A percentile compares a stretch with the other conserved stretches of the same genome.
Conservation (phyloP, 345 rosid species). For the Streptanthus diversifolius region DNA sequence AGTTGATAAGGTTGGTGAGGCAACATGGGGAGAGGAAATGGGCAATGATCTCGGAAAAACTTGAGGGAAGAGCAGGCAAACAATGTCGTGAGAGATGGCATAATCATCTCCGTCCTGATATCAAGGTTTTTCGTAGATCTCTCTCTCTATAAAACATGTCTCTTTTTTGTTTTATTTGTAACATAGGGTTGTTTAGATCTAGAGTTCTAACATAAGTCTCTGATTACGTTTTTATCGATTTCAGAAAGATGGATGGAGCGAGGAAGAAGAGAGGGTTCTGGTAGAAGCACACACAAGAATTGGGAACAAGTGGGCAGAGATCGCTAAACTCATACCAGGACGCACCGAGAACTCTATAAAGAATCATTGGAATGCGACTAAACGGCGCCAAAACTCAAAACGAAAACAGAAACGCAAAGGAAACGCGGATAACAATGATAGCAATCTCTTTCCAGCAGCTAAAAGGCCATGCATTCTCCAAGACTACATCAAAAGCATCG, state of each 20-base stretch:
- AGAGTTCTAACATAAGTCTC: neutral
- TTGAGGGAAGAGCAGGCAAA: conserved; percentile 88
- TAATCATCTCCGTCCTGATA: conserved; percentile 90
- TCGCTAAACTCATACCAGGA: conserved; percentile 76
- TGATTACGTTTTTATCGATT: neutral
- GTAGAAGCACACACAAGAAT: conserved; percentile 69
- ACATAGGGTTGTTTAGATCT: neutral
- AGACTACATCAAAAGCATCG: conserved; percentile 69
- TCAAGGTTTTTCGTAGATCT: conserved; percentile 53
- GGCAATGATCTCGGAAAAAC: conserved; percentile 76
- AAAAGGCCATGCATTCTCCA: conserved; percentile 63
- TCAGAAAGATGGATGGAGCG: conserved; percentile 92
- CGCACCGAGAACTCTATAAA: conserved; percentile 88
- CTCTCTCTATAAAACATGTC: neutral
- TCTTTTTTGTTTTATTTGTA: neutral
- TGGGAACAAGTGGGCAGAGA: conserved; percentile 97
- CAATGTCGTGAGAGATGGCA: conserved; percentile 99
- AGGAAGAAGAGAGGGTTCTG: conserved; percentile 74
- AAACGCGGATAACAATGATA: conserved; percentile 17
- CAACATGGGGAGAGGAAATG: conserved; percentile 83
- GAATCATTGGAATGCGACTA: conserved; percentile 96
- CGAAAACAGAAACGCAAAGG: conserved; percentile 48
- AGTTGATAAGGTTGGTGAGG: conserved; percentile 70
- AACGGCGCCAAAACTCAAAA: conserved; percentile 71
- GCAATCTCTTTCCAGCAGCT: conserved; percentile 25